Base-by-base conservation (phyloP, 1,284 basidiomycete genomes). In the Moniliella sp. region DNA sequence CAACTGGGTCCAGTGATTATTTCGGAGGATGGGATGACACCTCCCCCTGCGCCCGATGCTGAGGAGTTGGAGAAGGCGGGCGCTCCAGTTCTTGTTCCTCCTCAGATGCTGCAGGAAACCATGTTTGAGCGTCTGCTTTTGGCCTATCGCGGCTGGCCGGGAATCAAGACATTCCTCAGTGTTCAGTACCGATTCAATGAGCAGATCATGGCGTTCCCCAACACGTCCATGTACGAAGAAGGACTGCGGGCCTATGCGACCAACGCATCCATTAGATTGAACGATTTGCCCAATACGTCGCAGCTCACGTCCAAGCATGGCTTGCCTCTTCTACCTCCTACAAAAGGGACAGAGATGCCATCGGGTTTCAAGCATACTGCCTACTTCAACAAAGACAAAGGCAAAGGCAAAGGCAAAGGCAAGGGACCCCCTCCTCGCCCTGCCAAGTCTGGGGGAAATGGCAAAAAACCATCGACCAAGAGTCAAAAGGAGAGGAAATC, bases 71-170 rank as follows among this genome's bases (percentile, higher is more conserved):
- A n/a, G n/a, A n/a, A n/a, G n/a, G n/a, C n/a, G n/a, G n/a, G n/a
- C n/a, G n/a, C n/a, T n/a, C n/a, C n/a, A n/a, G n/a, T n/a, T n/a
- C 62, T 82, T 4, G 62, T 65, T 11, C 75, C 76, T 2, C 76
- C 82, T 1, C 67, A 68, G 10, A 73, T 80, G 0, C 64, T 97
- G 12, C 79, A 86, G 54, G 76, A 72, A 1, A 94, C 88, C 0
- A 66, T 94, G 15, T 97, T 97, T 50, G 80, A 86, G 40, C 72
- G 88, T 4, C 64, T 93, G 2, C 78, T 94, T 56, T 68, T 67
- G 30, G 75, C 88, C 66, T 86, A 84, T 45, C 83, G 86, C 0
- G 80, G 83, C 50, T 63, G 93, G 0, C 61, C 70, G 0, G 66
- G 68, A 1, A 75, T 88, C 60, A 91, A 91, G 55, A 69, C 75